Evolutionary conservation across 768 basidiomycete genomes (phyloP).

Genomic region (Pulveroboletus sp.): DNA sequence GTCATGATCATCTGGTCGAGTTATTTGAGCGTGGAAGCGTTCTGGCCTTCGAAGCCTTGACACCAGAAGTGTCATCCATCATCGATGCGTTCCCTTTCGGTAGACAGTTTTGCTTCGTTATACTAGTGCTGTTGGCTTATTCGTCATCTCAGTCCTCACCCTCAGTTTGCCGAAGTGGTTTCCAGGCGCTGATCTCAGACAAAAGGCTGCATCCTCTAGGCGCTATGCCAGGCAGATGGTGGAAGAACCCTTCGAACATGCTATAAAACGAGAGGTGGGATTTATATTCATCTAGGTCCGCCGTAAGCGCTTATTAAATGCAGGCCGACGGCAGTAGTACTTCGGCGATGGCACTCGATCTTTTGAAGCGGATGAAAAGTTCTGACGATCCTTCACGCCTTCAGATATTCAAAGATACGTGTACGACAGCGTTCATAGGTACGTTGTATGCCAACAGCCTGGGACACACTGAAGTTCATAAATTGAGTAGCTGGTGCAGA

Average conservation of each 20-base stretch:
- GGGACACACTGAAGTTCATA: too few relatives aligned
- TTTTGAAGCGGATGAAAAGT: background rate
- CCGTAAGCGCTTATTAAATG: background rate
- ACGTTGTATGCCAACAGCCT: background rate
- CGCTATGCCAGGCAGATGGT: constrained; percentile 12
- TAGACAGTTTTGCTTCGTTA: background rate
- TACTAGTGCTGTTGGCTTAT: background rate
- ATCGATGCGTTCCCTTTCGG: constrained; percentile 25
- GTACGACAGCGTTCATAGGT: constrained; percentile 15
- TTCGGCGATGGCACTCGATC: constrained; percentile 12
- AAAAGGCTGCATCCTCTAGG: constrained; percentile 12
- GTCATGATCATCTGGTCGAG: constrained; percentile 36
- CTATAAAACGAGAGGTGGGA: constrained; percentile 12
- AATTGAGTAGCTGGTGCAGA: constrained; percentile 16
- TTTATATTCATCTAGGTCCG: background rate
- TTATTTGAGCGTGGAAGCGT: constrained; percentile 34
- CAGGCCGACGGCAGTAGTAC: constrained; percentile 11
- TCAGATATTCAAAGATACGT: constrained; percentile 8
- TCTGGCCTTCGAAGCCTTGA: constrained; percentile 13
- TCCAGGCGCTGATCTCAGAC: constrained; percentile 27
- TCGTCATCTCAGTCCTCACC: constrained; percentile 13
- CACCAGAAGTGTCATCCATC: constrained; percentile 16
- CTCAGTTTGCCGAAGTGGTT: constrained; percentile 20
- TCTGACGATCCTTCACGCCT: constrained; percentile 7
- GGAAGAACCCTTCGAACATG: constrained; percentile 17